A percentile compares a stretch with the other conserved stretches of the same genome.
These are phyloP conservation scores for Aquanectria penicillioides DNA, from an alignment of 2,329 filamentous ascomycete genomes.

Conservation along the genomic window DNA sequence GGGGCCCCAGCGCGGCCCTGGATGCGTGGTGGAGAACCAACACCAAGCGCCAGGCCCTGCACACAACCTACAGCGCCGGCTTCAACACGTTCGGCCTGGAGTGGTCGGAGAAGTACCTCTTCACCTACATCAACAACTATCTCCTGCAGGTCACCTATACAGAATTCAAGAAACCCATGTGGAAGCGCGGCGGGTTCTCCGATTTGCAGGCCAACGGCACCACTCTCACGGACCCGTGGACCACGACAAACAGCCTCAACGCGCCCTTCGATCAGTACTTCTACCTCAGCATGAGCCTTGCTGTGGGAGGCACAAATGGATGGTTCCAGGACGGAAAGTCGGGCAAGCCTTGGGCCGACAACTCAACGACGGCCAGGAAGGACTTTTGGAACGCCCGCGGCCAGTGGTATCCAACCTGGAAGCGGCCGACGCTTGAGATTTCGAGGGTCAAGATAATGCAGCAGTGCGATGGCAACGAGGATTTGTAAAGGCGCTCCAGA, in stretches of 20 bases:
- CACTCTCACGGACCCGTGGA: constrained; percentile 71
- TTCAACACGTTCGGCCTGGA: constrained; percentile 86
- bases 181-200: constrained; percentile 75
- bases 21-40: constrained; percentile 89
- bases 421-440: constrained; percentile 72
- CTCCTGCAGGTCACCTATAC: constrained; percentile 84
- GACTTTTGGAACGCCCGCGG: constrained; percentile 80
- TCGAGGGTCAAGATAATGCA: constrained; percentile 77
- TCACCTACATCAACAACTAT: constrained; percentile 85
- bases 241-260: constrained; percentile 65
- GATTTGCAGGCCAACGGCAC: constrained; percentile 72
- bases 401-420: constrained; percentile 78
- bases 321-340: constrained; percentile 81
- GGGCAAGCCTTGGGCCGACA: constrained; percentile 84
- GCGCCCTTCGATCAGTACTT: constrained; percentile 82
- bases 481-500: constrained; percentile 46
- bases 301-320: constrained; percentile 81
- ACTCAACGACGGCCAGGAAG: constrained; percentile 70
- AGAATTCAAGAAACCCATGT: constrained; percentile 76
- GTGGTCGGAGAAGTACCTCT: constrained; percentile 89
- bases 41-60: constrained; percentile 77
- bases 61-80: constrained; percentile 74
- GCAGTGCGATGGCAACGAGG: constrained; percentile 71
- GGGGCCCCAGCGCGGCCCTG: constrained; percentile 77
- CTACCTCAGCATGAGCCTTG: constrained; percentile 80